Evolutionary conservation across 2,329 filamentous ascomycete genomes (phyloP).

Genomic region (Lasiodiplodia theobromae): DNA sequence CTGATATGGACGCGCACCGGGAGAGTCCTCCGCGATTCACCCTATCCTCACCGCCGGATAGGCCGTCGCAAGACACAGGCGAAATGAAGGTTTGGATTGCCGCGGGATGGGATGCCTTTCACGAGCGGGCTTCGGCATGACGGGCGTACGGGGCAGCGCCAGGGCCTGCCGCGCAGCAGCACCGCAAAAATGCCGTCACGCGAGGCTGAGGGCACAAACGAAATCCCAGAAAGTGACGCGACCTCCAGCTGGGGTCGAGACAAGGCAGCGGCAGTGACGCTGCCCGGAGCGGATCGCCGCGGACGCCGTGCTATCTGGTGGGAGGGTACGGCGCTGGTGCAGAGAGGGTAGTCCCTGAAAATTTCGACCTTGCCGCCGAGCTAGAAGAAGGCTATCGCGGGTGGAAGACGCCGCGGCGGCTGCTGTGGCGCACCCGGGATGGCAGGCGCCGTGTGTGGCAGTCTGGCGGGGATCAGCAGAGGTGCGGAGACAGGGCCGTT

Average conservation of each 20-base stretch:
- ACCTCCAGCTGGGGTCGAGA: background rate
- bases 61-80: slow-evolving; percentile 10
- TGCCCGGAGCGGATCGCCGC: background rate
- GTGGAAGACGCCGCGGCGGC: slow-evolving; percentile 7
- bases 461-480: slow-evolving; percentile 24
- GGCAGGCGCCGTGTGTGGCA: background rate
- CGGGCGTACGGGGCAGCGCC: slow-evolving; percentile 3
- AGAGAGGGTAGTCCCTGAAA: slow-evolving; percentile 22
- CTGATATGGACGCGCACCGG: slow-evolving; percentile 4
- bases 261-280: background rate
- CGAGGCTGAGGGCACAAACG: background rate
- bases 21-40: slow-evolving; percentile 18
- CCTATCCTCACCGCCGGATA: slow-evolving; percentile 20
- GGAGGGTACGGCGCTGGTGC: background rate
- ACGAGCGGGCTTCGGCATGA: background rate
- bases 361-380: background rate
- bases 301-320: background rate
- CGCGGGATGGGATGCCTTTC: slow-evolving; percentile 15
- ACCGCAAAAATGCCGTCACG: slow-evolving; percentile 25
- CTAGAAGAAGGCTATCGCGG: slow-evolving; percentile 7
- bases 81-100: slow-evolving; percentile 22
- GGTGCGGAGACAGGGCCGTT: background rate
- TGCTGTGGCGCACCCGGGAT: slow-evolving; percentile 15
- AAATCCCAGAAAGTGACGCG: background rate
- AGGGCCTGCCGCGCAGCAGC: slow-evolving; percentile 10